These are phyloP conservation scores for Backusella macrospora DNA, from an alignment of 192 early-diverging fungal genomes.

Conservation along the genomic window DNA sequence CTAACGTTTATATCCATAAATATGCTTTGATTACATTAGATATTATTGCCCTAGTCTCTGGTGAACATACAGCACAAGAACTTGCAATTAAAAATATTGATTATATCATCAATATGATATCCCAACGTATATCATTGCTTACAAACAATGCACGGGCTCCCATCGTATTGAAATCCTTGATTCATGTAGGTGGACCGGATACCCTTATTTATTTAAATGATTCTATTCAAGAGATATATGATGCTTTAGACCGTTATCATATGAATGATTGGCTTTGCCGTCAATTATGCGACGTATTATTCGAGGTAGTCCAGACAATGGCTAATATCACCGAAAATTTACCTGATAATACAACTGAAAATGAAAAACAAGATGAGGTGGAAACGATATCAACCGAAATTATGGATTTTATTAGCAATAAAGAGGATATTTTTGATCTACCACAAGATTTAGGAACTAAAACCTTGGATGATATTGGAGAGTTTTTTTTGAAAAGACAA, in stretches of 20 bases:
- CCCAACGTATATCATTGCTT: constrained; percentile 40
- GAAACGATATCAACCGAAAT: neutral
- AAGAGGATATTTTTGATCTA: neutral
- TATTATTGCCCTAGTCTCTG: constrained; percentile 44
- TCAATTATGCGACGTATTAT: constrained; percentile 38
- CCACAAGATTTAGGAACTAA: neutral
- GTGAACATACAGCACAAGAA: constrained; percentile 34
- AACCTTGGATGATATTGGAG: constrained; percentile 47
- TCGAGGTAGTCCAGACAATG: constrained; percentile 24
- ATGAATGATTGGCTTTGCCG: constrained; percentile 46
- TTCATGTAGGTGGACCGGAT: constrained; percentile 47
- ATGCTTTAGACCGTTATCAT: constrained; percentile 55
- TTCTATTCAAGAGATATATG: constrained; percentile 58
- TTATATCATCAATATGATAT: constrained; percentile 55
- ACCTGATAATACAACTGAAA: neutral
- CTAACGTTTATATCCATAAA: constrained; percentile 44
- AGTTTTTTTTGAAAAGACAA: constrained; percentile 44
- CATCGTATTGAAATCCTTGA: constrained; percentile 51
- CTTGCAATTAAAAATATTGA: constrained; percentile 53
- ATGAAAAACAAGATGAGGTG: neutral
- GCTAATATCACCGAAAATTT: constrained; percentile 6
- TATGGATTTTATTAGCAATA: neutral
- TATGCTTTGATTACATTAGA: constrained; percentile 48
- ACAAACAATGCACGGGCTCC: constrained; percentile 49
- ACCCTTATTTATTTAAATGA: constrained; percentile 54